Base-by-base conservation (phyloP, 1,139 yeast species). In the Scheffersomyces insectosa region DNA sequence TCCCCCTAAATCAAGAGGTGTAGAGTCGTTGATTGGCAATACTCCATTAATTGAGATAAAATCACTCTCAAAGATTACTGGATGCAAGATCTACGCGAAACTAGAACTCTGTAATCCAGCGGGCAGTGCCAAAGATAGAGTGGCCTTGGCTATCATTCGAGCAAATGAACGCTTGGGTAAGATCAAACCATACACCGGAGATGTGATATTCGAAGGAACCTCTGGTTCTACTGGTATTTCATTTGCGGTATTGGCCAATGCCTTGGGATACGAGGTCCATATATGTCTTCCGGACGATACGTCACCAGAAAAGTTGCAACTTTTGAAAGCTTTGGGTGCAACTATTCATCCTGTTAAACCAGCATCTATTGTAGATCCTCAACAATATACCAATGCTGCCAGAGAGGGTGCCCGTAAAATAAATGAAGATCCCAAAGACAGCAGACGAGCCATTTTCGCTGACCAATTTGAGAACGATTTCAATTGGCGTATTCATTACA, bases 281-380 rank as follows among this genome's bases (percentile, higher is more conserved):
- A 93, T 93, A 28, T 91, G 95, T 45, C 72, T 93, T n/a, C 99
- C 98, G 0, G 95, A 90, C 60, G 99, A 93, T 58, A 93, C 98
- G 0, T 85, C 96, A 0, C 74, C 72, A 1, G 98, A 93, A 55
- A 93, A 93, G 57, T 60, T 93, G 20, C 81, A 79, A 39, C 70
- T 93, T 33, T 70, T 93, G 39, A 74, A 75, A 43, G 76, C 86
- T 37, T 74, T 88, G 34, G 98, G 98, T 2, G 98, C 97, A 0
- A 77, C 71, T 2, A 79, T 93, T n/a, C 91, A 88, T 56, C 85
- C 86, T 37, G 98, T 93, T 12, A 83, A 87, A 45, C 99, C 99
- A 0, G 98, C 98, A 0, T 83, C 96, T 8, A 93, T 93, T 38
- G 97, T 90, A 11, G 98, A 93, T 63, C 93, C 95, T 1, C 80